phyloP scores from a whole-genome alignment of 331 rosid genomes.

The Prunus yedoensis region DNA sequence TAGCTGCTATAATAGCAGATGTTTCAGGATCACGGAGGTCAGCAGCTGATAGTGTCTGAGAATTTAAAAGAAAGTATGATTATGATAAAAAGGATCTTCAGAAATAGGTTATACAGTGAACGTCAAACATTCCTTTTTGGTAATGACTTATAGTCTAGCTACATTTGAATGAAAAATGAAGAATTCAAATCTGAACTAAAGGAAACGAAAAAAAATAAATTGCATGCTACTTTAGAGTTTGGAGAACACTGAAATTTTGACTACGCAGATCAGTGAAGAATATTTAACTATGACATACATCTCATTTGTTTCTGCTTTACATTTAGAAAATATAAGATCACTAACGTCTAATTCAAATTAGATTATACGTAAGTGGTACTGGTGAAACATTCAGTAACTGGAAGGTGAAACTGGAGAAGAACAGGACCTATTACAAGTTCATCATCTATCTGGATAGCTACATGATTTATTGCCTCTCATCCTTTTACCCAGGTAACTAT shows the following conservation, averaged over 20 bases:
- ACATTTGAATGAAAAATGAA: neutral
- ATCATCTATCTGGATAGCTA: neutral
- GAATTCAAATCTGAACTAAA: neutral
- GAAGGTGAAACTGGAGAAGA: neutral
- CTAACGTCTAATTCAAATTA: neutral
- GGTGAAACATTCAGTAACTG: neutral
- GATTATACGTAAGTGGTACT: neutral
- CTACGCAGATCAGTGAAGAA: neutral
- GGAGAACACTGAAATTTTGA: neutral
- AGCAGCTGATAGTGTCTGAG: constrained; percentile 75
- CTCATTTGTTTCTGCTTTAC: neutral
- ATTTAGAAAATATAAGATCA: neutral
- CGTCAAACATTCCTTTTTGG: neutral
- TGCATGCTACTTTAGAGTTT: neutral
- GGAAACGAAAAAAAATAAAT: neutral
- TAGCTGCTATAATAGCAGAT: constrained; percentile 74
- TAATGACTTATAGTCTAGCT: neutral
- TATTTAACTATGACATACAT: neutral
- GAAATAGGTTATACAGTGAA: neutral
- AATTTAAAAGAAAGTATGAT: neutral
- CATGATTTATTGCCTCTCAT: neutral
- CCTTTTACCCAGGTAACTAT: neutral
- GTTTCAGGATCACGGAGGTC: constrained; percentile 68
- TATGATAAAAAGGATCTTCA: neutral
- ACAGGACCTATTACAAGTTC: neutral